Percentiles rank a stretch among this genome's conserved stretches.
Conservation (phyloP, 2,329 filamentous ascomycete species). For the Verticillium tricorpus region DNA sequence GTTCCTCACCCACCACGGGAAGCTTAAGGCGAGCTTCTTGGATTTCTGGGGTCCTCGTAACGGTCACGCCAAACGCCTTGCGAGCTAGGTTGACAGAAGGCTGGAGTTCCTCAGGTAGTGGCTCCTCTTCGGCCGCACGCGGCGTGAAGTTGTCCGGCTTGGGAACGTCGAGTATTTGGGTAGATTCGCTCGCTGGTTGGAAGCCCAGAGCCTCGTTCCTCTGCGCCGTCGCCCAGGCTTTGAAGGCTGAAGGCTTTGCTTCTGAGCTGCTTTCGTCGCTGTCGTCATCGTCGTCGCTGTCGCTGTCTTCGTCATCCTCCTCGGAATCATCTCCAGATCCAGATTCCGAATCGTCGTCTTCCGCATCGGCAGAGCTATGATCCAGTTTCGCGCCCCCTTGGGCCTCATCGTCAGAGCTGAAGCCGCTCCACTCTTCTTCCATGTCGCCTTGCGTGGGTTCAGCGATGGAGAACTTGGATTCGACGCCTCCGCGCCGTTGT, state of each 20-base stretch:
- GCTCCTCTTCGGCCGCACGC: conserved; percentile 65
- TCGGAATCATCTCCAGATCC: conserved; percentile 18
- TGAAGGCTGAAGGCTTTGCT: conserved; percentile 66
- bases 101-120: conserved; percentile 61
- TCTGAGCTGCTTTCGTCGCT: conserved; percentile 25
- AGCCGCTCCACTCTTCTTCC: conserved; percentile 18
- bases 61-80: conserved; percentile 71
- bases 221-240: conserved; percentile 84
- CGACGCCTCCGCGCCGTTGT: conserved; percentile 64
- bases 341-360: conserved; percentile 20
- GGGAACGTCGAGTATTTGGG: conserved; percentile 45
- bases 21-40: conserved; percentile 74
- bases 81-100: conserved; percentile 56
- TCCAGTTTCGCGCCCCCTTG: conserved; percentile 1
- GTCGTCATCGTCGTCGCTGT: conserved; percentile 26
- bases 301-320: conserved; percentile 21
- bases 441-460: conserved; percentile 28
- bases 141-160: conserved; percentile 60
- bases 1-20: conserved; percentile 90
- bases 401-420: conserved; percentile 16
- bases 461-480: conserved; percentile 45
- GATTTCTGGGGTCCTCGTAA: conserved; percentile 67
- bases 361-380: neutral
- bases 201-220: conserved; percentile 79
- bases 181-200: conserved; percentile 37